Evolutionary conservation across 768 basidiomycete species (phyloP).

Genomic region (Roridomyces roridus): DNA sequence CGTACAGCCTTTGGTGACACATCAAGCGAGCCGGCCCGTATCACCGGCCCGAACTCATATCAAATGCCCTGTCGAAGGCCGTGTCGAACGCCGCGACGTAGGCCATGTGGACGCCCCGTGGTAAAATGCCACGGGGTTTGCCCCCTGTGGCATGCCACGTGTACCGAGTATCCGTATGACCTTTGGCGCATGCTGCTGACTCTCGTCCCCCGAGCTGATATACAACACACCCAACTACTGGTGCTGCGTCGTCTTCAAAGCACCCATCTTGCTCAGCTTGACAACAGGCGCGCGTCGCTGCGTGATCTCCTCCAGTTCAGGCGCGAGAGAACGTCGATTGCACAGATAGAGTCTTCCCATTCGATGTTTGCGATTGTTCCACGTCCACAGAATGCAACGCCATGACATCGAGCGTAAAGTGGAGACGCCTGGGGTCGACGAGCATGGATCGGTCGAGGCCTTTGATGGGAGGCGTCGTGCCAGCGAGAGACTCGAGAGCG

Average conservation of each 20-base stretch:
- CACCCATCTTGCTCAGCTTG: constrained; percentile 53
- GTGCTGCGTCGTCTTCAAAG: constrained; percentile 46
- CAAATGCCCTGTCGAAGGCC: too few species aligned
- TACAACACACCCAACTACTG: constrained; percentile 60
- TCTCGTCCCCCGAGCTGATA: constrained; percentile 50
- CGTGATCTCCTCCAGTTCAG: constrained; percentile 46
- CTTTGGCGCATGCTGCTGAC: constrained; percentile 28
- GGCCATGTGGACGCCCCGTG: too few species aligned
- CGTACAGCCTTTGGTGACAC: too few species aligned
- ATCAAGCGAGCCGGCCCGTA: too few species aligned
- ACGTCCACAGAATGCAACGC: constrained; percentile 40
- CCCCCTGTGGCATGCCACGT: too few species aligned
- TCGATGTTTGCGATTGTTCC: not conserved
- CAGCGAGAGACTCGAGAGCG: constrained; percentile 42
- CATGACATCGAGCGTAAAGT: constrained; percentile 82
- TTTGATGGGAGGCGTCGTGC: constrained; percentile 31
- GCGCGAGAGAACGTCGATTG: constrained; percentile 46
- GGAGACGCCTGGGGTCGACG: constrained; percentile 61
- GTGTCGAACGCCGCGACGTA: too few species aligned
- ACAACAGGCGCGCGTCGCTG: constrained; percentile 6
- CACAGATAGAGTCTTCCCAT: constrained; percentile 41
- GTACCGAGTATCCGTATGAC: constrained; percentile 15
- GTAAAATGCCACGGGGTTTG: too few species aligned
- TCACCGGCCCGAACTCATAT: too few species aligned
- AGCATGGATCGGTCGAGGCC: constrained; percentile 70